Base-by-base conservation (phyloP, 163 green algal species). In the Picocystis sp. region DNA sequence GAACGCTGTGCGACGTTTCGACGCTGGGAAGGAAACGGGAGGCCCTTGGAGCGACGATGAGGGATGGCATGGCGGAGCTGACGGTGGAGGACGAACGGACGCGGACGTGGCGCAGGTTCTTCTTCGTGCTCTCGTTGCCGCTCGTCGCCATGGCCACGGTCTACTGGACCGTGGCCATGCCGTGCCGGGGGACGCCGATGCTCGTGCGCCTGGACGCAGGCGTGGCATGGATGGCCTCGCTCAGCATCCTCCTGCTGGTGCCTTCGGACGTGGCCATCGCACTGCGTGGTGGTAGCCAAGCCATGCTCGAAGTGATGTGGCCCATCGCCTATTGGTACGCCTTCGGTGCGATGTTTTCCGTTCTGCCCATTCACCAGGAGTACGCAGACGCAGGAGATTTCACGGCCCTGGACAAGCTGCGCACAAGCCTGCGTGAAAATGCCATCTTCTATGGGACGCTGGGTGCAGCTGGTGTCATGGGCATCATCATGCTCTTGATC, bases 301-400 rank as follows among this genome's bases (percentile, higher is more conserved):
- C 48, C 15, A 15, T 29, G 24, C 48, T 33, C 44, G 44, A 23
- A 50, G 44, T 24, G 44, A 23, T 50, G 44, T 50, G 51, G 24
- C 22, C 45, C 9, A 22, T 47, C 9, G 24, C 33, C 9, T 57
- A 57, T 42, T 50, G 24, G 24, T 57, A 47, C 51, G n/a, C 19
- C 14, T 50, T 57, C 29, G 51, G n/a, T 17, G 51, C 51, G 51
- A 57, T 50, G 51, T 33, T 57, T 14, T 55, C 24, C 13, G 41
- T 83, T n/a, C 76, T 93, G n/a, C 82, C 82, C 0, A 50, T 87
- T 6, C 58, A 79, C 22, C 73, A 84, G 49, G 64, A 71, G 11
- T 91, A 83, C 58, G 63, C 67, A 23, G 68, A 87, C 42, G 66
- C 79, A 8, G 82, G 76, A 3, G 71, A 77, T 47, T 90, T 92